Base-by-base conservation (phyloP, 352 stramenopile genomes). In the Pythium biforme region DNA sequence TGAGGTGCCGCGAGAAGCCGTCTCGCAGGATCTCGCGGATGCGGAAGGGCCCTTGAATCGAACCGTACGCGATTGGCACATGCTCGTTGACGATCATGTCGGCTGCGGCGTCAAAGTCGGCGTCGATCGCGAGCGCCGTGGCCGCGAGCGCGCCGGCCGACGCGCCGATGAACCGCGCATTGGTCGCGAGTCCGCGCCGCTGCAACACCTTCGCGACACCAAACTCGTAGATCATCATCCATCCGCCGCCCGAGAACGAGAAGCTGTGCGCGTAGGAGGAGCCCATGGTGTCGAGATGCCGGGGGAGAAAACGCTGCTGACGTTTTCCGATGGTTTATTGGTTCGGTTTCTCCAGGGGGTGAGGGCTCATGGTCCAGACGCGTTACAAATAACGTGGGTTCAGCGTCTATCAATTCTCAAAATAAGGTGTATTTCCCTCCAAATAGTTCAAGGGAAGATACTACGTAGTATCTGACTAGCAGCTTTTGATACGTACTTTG, bases 221-320 rank as follows among this genome's bases (percentile, higher is more conserved):
- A 33, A 79, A 81, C 31, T 73, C 51, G 49, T 82, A 83, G 48
- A 47, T 52, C 66, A 77, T 83, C 46, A 85, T 64, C 76, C 76
- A 85, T 2, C 76, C 76, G 31, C 49, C 70, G 23, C 72, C 67
- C 0, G 69, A 43, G 45, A 85, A 85, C 8, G 62, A 68, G 27
- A 68, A 55, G 12, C 62, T n/a, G n/a, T n/a, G n/a, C n/a, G n/a
- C n/a, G n/a, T n/a, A n/a, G n/a, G n/a, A n/a, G n/a, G n/a, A n/a
- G n/a, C n/a, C n/a, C n/a, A n/a, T n/a, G n/a, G n/a, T n/a, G n/a
- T n/a, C n/a, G n/a, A n/a, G n/a, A n/a, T n/a, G n/a, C n/a, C n/a
- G n/a, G n/a, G n/a, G n/a, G n/a, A n/a, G n/a, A n/a, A n/a, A n/a
- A n/a, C n/a, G n/a, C n/a, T n/a, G n/a, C n/a, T n/a, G n/a, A n/a